phyloP scores from a whole-genome alignment of 1,284 basidiomycete genomes.

The Lentinus polychrous region DNA sequence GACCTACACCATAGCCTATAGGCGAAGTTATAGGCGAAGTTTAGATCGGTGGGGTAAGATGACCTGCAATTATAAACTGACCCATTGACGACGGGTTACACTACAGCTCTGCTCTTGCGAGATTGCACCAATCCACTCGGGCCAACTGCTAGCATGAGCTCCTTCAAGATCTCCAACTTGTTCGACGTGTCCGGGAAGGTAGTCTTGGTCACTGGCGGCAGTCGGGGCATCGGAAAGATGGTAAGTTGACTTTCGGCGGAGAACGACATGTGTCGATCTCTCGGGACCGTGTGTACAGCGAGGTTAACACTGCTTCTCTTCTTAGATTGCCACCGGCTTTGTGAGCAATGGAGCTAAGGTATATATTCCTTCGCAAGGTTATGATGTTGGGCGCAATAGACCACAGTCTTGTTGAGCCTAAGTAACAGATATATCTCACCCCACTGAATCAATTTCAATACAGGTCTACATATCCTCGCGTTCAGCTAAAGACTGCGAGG shows the following conservation, averaged over 20 bases:
- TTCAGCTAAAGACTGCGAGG: conserved; percentile 47
- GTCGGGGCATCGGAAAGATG: conserved; percentile 65
- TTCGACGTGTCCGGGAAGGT: conserved; percentile 58
- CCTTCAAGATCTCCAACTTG: conserved; percentile 35
- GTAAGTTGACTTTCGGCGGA: conserved; percentile 27
- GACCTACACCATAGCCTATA: too few relatives aligned
- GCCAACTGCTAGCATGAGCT: conserved; percentile 26
- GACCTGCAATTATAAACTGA: too few relatives aligned
- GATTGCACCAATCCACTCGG: background rate
- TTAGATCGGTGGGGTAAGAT: too few relatives aligned
- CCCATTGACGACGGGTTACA: too few relatives aligned
- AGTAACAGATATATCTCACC: background rate
- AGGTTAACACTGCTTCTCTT: background rate
- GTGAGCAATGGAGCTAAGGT: conserved; percentile 62
- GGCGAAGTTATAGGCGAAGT: too few relatives aligned
- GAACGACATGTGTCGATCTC: background rate
- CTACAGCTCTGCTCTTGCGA: background rate
- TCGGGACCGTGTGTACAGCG: too few relatives aligned
- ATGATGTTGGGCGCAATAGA: background rate
- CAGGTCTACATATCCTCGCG: conserved; percentile 56
- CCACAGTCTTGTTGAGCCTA: too few relatives aligned
- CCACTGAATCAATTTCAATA: background rate
- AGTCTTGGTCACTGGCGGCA: conserved; percentile 68
- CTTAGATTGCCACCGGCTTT: conserved; percentile 61
- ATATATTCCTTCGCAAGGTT: background rate